Evolutionary conservation across 768 basidiomycete genomes (phyloP), one percentile per base, ranked within the genome.

Genomic region (Dictyophora rubrovolvata): DNA sequence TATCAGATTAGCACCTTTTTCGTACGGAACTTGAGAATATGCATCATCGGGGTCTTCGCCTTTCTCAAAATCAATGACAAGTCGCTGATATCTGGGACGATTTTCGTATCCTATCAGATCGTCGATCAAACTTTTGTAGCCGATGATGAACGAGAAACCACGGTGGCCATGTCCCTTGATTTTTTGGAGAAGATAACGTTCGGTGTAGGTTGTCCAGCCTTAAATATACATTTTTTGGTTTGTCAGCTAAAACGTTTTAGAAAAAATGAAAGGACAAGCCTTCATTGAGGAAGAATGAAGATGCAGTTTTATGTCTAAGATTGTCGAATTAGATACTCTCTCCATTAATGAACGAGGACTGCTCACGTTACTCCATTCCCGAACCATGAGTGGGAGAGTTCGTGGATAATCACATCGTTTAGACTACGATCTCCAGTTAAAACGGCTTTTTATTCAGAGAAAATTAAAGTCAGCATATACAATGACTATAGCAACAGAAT

Each of bases 151-250:
- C 8, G 83, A 81, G 66, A 97, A 88, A 17, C 83, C 90, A 48
- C 93, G 84, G 53, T 85, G 82, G 1, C 84, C 83, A 17, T 87
- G 82, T 0, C 86, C 80, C 67, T 90, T 82, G 2, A 93, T 74
- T 49, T 77, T 72, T 62, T 84, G 77, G 52, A 82, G 82, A 49
- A 95, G 74, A 8, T 95, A 71, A 16, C 93, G 84, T 68, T 98
- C 94, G 33, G 89, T 84, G 67, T 93, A 97, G 0, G 89, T 93
- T 34, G 94, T 96, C 87, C 89, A 94, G 23, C 92, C 71, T 57
- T 48, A 36, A n/a, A n/a, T n/a, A n/a, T n/a, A 7, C 5, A 34
- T 8, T 11, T 33, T 52, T 28, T 50, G 20, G 18, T 6, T 53
- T 1, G 36, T 21, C 48, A 49, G 51, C 1, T 51, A 6, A 35